A percentile compares a stretch with the other conserved stretches of the same genome.
These are phyloP conservation scores for Solanum paucissectum DNA, from an alignment of 257 asterid species.

Conservation along the genomic window DNA sequence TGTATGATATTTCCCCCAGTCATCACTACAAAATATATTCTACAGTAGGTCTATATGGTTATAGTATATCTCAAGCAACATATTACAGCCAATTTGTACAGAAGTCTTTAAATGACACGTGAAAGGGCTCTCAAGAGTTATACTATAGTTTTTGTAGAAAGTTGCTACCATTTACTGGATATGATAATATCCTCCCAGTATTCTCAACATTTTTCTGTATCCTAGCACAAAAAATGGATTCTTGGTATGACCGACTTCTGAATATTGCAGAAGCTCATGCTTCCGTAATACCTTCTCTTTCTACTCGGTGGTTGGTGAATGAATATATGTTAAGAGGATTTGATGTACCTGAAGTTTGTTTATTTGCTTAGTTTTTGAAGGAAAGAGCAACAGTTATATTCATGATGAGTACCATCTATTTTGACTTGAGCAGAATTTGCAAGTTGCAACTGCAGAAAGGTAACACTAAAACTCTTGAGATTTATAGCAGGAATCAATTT, in stretches of 20 bases:
- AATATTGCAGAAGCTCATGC: not conserved
- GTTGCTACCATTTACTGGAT: not conserved
- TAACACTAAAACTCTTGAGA: not conserved
- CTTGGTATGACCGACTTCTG: not conserved
- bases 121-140: not conserved
- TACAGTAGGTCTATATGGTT: not conserved
- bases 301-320: not conserved
- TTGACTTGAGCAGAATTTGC: not conserved
- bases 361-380: not conserved
- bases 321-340: not conserved
- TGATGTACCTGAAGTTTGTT: not conserved
- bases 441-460: not conserved
- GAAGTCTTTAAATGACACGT: not conserved
- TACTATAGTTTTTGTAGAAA: not conserved
- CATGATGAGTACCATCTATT: not conserved
- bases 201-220: not conserved
- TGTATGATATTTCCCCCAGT: conserved; percentile 6
- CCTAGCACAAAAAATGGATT: not conserved
- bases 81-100: not conserved
- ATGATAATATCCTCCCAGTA: not conserved
- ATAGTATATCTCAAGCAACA: not conserved
- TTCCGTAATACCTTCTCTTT: not conserved
- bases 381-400: not conserved
- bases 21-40: not conserved
- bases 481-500: not conserved